Base-by-base conservation (phyloP, 345 rosid genomes). In the Euphorbia lathyris region DNA sequence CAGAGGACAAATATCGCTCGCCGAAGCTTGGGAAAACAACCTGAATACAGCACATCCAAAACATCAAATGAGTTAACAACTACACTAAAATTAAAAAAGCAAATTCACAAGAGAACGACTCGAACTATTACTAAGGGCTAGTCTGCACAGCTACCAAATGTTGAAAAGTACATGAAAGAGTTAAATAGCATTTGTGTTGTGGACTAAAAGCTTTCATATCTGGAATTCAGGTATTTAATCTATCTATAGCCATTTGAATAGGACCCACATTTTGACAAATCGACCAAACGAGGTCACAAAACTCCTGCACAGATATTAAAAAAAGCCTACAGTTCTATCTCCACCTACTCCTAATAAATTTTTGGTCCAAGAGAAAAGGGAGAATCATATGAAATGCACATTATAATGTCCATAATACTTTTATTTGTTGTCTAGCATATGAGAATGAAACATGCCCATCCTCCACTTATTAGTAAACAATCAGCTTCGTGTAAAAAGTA, bases 1-100 rank as follows among this genome's bases (percentile, higher is more conserved):
- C 88, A 0, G 97, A 72, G 0, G 99, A 92, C 38, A 92, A 86
- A 50, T 95, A 92, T 61, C 97, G 85, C 71, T 95, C 99, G 2
- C 99, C 97, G 11, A 95, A 90, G 86, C 97, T 95, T 2, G 97
- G 99, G 57, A 95, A 90, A 57, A 92, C 94, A 74, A 90, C 97
- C 99, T 92, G 88, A 67, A 67, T 67, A 30, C 36, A 1, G 43
- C 43, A 40, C 43, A 69, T 38, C n/a, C 30, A 53, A 52, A 30
- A 7, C 38, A 23, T 30, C 20, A 12, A 4, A 66, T 36, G 5
- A 73, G 67, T 47, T 43, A 7, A 66, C 48, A 5, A 40, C 3
- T 2, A 65, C 6, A 34, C 38, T 34, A 34, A 34, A 34, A 34
- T 3, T 2, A 34, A 34, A 34, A 34, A 34, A 34, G 38, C 38